Evolutionary conservation across 352 stramenopile genomes (phyloP), one percentile per base, ranked within the genome.

Genomic region (Phytophthora pisi): DNA sequence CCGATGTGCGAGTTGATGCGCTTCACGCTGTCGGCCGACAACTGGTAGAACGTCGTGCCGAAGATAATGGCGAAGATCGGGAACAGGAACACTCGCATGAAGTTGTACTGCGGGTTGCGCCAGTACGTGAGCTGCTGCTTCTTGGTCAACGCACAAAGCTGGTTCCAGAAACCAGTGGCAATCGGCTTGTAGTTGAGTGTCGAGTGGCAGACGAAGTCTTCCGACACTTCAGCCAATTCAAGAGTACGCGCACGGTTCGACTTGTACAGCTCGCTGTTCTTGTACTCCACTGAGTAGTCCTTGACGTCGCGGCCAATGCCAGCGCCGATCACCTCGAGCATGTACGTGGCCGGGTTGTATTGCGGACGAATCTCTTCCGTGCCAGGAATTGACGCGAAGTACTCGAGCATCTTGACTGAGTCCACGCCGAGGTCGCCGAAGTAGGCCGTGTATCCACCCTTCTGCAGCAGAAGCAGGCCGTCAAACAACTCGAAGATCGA

Each of bases 401-500:
- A 98, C 30, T 89, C 59, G n/a, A 98, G 83, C 56, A 98, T 75
- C 46, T 90, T 90, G 15, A 63, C 64, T 8, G 74, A 86, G 16
- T 96, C 77, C 3, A 89, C 58, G 15, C 91, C 93, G 18, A 98
- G 64, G 9, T 96, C 82, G 36, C 93, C 91, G 66, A 97, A 97
- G 69, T 92, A 98, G 2, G 94, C 82, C 11, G 71, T 83, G 49
- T 63, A 79, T 0, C 79, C 82, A 18, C 79, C 81, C 43, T 70
- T 72, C 53, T 95, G 88, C 0, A 98, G 78, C 40, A 98, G 64
- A 8, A 98, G 62, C 0, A 98, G 75, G 61, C 88, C 75, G 62
- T 98, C 93, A 61, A 98, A 98, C 52, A 93, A 79, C 63, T 96
- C 86, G 61, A 98, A 99, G 59, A 98, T 96, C 10, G 81, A 84